Evolutionary conservation across 2,329 filamentous ascomycete species (phyloP).

Genomic region (Chaetomiaceae sp.): DNA sequence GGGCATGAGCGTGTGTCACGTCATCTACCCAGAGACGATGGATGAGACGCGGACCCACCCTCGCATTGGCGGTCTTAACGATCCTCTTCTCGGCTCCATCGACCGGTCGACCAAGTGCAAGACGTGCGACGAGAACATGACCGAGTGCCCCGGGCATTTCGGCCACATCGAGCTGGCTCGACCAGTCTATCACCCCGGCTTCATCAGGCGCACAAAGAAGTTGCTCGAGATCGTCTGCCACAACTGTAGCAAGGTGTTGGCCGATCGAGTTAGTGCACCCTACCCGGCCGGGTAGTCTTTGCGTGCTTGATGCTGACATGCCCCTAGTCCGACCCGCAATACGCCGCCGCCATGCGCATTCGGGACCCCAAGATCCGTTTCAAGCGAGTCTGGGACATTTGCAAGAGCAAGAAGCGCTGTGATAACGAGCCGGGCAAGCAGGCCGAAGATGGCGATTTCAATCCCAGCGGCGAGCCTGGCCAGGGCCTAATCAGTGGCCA

Average conservation of each 20-base stretch:
- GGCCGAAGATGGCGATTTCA: conserved; percentile 64
- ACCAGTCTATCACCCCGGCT: conserved; percentile 91
- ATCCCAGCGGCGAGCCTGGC: conserved; percentile 50
- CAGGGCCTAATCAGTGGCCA: conserved; percentile 59
- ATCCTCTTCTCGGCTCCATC: conserved; percentile 92
- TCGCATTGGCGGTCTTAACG: conserved; percentile 87
- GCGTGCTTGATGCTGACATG: conserved; percentile 58
- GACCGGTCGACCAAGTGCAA: conserved; percentile 94
- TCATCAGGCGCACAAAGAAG: conserved; percentile 99
- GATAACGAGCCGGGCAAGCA: conserved; percentile 70
- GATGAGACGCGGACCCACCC: conserved; percentile 90
- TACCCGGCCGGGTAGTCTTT: conserved; percentile 43
- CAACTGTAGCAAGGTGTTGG: conserved; percentile 96
- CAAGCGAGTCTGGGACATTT: conserved; percentile 84
- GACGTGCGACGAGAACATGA: conserved; percentile 93
- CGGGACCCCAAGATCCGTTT: conserved; percentile 95
- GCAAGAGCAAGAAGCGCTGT: conserved; percentile 82
- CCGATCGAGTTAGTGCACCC: conserved; percentile 87
- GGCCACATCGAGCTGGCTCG: conserved; percentile 97
- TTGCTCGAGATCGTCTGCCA: conserved; percentile 98
- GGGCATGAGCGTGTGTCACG: conserved; percentile 94
- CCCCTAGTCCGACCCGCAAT: conserved; percentile 76
- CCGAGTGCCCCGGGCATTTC: conserved; percentile 95
- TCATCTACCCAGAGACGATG: conserved; percentile 99
- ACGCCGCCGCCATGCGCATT: conserved; percentile 72